These are phyloP conservation scores for Candida sp. DNA, from an alignment of 1,139 yeast species.

Conservation along the genomic window DNA sequence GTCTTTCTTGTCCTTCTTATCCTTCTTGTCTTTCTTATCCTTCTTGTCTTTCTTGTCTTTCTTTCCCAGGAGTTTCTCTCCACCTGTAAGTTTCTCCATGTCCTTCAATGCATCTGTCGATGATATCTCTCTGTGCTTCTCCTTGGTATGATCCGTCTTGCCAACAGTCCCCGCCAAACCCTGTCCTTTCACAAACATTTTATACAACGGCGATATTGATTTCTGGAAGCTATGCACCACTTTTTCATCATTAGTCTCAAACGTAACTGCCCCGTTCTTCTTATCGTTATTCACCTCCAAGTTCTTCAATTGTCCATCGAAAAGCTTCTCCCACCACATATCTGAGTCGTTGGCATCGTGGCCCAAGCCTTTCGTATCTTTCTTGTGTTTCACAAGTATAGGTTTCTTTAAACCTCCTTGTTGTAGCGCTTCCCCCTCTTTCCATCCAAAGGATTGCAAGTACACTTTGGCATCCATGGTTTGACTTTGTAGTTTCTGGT, in stretches of 20 bases:
- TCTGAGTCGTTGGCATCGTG: slow-evolving; percentile 73
- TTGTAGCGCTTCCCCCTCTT: slow-evolving; percentile 83
- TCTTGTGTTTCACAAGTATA: slow-evolving; percentile 86
- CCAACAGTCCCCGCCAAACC: slow-evolving; percentile 81
- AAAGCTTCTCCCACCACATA: slow-evolving; percentile 96
- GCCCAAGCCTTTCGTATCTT: slow-evolving; percentile 90
- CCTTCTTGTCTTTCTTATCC: slow-evolving; percentile 21
- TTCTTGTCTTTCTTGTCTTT: slow-evolving; percentile 19
- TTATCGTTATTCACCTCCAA: slow-evolving; percentile 57
- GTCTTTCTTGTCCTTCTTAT: slow-evolving; percentile 23
- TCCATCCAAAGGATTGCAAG: slow-evolving; percentile 86
- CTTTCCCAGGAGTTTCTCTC: slow-evolving; percentile 18
- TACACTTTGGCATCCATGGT: slow-evolving; percentile 78
- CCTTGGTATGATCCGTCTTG: slow-evolving; percentile 26
- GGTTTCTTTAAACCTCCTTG: slow-evolving; percentile 87
- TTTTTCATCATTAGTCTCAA: slow-evolving; percentile 47
- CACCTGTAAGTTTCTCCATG: slow-evolving; percentile 16
- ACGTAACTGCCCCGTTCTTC: slow-evolving; percentile 25
- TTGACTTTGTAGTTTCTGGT: background rate
- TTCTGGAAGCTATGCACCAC: slow-evolving; percentile 41
- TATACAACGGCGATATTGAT: slow-evolving; percentile 63
- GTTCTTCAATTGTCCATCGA: slow-evolving; percentile 89
- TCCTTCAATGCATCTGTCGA: slow-evolving; percentile 15
- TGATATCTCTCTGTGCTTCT: slow-evolving; percentile 18
- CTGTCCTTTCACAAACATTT: slow-evolving; percentile 86